These are phyloP conservation scores for Hondaea fermentalgiana DNA, from an alignment of 108 stramenopile genomes.

Conservation along the genomic window DNA sequence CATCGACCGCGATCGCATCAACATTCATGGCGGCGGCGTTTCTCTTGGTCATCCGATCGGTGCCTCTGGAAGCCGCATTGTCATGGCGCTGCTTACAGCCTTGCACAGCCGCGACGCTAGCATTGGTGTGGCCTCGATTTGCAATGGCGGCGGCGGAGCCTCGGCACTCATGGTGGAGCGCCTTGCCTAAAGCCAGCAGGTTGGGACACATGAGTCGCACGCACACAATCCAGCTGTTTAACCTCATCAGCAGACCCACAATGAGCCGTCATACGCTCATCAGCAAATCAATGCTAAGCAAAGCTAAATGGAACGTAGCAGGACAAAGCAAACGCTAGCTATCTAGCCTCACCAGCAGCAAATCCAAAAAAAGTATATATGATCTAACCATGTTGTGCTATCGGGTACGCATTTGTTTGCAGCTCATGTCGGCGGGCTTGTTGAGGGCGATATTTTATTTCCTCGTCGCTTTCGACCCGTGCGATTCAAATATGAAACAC, in stretches of 20 bases:
- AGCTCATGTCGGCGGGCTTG: not conserved
- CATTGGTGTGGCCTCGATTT: conserved; percentile 86
- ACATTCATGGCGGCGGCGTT: conserved; percentile 89
- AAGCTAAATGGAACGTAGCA: no score
- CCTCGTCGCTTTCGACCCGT: not conserved
- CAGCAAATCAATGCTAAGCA: no score
- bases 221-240: not conserved
- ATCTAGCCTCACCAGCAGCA: no score
- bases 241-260: no score
- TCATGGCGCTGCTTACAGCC: conserved; percentile 72
- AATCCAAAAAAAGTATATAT: no score
- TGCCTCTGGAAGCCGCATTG: conserved; percentile 79
- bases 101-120: conserved; percentile 72
- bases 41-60: conserved; percentile 92
- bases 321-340: no score
- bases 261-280: no score
- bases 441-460: not conserved
- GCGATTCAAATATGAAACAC: not conserved
- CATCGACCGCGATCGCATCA: conserved; percentile 65
- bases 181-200: conserved; percentile 34
- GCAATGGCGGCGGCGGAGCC: conserved; percentile 97
- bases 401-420: not conserved
- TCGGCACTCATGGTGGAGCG: conserved; percentile 88
- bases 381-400: no score
- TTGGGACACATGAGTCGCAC: not conserved